Evolutionary conservation across 306 rosid genomes (phyloP).

Genomic region (Trifolium dubium): DNA sequence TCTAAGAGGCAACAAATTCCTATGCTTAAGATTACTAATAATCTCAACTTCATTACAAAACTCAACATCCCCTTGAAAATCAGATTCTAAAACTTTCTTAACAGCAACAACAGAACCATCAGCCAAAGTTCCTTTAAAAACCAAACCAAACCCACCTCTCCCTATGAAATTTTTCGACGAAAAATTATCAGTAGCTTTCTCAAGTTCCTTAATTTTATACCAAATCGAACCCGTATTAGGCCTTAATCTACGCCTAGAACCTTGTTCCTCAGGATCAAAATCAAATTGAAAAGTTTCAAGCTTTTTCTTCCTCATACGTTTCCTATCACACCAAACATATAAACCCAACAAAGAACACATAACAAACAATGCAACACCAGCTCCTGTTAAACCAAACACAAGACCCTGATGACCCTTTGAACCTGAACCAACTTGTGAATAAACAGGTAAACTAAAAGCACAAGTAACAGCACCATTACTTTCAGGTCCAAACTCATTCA

Average conservation of each 20-base stretch:
- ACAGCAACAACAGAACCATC: slow-evolving; percentile 89
- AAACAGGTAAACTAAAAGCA: slow-evolving; percentile 55
- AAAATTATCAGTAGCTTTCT: slow-evolving; percentile 80
- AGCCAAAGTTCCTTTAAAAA: slow-evolving; percentile 70
- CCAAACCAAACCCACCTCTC: slow-evolving; percentile 91
- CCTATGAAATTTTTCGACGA: slow-evolving; percentile 83
- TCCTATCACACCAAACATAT: slow-evolving; percentile 71
- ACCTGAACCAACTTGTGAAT: slow-evolving; percentile 45
- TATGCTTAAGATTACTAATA: slow-evolving; percentile 86
- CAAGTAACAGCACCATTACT: slow-evolving; percentile 68
- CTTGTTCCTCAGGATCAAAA: slow-evolving; percentile 66
- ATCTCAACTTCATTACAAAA: slow-evolving; percentile 97
- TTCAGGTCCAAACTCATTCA: slow-evolving; percentile 77
- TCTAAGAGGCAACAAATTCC: slow-evolving; percentile 86
- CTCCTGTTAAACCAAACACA: slow-evolving; percentile 79
- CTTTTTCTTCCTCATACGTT: slow-evolving; percentile 47
- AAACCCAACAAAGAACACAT: slow-evolving; percentile 64
- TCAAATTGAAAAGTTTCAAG: slow-evolving; percentile 45
- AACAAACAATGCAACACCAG: slow-evolving; percentile 64
- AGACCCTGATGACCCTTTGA: slow-evolving; percentile 57
- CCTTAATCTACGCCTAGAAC: slow-evolving; percentile 68
- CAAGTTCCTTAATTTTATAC: slow-evolving; percentile 87
- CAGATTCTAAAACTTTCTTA: slow-evolving; percentile 79
- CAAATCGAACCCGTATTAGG: slow-evolving; percentile 90
- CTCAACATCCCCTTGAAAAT: slow-evolving; percentile 81